Evolutionary conservation across 2,329 filamentous ascomycete species (phyloP).

Genomic region (Penicillium sp.): DNA sequence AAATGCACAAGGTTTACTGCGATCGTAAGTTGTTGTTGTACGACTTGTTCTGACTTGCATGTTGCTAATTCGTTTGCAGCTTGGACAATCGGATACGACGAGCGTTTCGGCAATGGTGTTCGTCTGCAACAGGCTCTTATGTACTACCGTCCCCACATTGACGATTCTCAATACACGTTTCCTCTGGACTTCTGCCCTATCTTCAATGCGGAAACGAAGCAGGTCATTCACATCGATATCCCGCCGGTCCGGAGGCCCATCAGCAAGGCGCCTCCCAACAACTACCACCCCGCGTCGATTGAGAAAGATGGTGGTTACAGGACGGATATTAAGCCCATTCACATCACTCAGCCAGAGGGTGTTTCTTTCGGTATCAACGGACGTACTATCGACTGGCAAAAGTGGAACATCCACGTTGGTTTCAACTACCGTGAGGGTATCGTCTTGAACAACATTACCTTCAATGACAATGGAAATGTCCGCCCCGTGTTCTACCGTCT

Average conservation of each 20-base stretch:
- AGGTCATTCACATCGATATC: constrained; percentile 75
- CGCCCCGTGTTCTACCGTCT: constrained; percentile 80
- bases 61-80: no score
- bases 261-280: constrained; percentile 62
- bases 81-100: constrained; percentile 92
- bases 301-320: constrained; percentile 67
- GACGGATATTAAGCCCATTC: constrained; percentile 71
- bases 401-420: constrained; percentile 84
- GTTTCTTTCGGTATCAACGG: constrained; percentile 75
- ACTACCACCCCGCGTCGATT: constrained; percentile 68
- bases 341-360: constrained; percentile 79
- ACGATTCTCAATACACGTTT: constrained; percentile 83
- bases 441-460: constrained; percentile 80
- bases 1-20: constrained; percentile 94
- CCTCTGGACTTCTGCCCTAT: constrained; percentile 92
- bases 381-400: constrained; percentile 74
- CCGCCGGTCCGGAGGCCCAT: constrained; percentile 67
- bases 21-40: constrained; percentile 57
- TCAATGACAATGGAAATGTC: constrained; percentile 69
- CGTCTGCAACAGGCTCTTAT: constrained; percentile 86
- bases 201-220: constrained; percentile 68
- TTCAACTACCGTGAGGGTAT: constrained; percentile 94
- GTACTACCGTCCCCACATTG: constrained; percentile 81
- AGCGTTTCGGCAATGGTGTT: constrained; percentile 69
- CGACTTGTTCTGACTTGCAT: neutral